Conservation (phyloP, 192 early-diverging fungal genomes). For the Umbelopsis ramanniana region DNA sequence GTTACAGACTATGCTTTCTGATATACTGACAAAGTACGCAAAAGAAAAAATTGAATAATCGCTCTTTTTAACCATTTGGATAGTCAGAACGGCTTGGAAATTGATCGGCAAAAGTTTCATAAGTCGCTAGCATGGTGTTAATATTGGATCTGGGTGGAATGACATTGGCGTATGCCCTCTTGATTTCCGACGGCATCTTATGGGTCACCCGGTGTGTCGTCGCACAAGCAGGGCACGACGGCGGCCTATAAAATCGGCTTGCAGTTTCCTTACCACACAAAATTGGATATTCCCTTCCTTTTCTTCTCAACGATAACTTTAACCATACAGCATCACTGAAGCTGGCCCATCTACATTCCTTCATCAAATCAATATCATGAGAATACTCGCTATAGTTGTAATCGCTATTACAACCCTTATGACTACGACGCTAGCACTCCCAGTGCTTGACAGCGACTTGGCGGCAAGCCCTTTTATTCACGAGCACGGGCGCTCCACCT, state of each 20-base stretch:
- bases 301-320: too few species aligned
- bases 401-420: neutral
- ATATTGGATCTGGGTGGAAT: too few species aligned
- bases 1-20: too few species aligned
- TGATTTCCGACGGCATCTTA: neutral
- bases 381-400: neutral
- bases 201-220: neutral
- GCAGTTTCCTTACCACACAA: neutral
- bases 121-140: too few species aligned
- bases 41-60: too few species aligned
- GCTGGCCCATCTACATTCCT: neutral
- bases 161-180: too few species aligned
- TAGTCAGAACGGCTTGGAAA: too few species aligned
- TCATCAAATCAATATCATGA: neutral
- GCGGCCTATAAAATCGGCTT: too few species aligned
- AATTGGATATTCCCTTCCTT: neutral
- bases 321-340: neutral
- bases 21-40: too few species aligned
- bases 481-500: conserved; percentile 13
- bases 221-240: neutral
- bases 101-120: too few species aligned
- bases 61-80: too few species aligned
- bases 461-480: conserved; percentile 36
- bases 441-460: conserved; percentile 31
- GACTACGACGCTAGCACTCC: conserved; percentile 1